Conservation (phyloP, 2,329 filamentous ascomycete species). For the Biscogniauxia mediterranea region DNA sequence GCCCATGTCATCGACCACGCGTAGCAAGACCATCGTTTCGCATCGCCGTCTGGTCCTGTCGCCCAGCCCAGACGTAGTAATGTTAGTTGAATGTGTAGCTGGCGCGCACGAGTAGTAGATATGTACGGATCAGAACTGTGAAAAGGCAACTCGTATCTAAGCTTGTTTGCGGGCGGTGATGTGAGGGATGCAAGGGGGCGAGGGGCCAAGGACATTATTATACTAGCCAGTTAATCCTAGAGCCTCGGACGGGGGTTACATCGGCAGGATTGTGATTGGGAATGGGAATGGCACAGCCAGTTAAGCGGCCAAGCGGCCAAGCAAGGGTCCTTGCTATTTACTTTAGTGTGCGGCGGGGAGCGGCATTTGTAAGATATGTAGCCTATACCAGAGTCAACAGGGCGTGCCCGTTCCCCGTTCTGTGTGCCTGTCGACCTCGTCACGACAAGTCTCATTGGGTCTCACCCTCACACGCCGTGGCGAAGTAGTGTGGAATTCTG, state of each 20-base stretch:
- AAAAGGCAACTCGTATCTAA: neutral
- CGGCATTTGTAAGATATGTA: neutral
- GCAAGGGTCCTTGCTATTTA: neutral
- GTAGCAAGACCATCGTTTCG: neutral
- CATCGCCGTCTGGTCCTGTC: neutral
- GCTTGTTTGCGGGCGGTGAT: neutral
- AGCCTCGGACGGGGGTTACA: neutral
- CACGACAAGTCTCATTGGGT: neutral
- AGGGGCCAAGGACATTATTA: neutral
- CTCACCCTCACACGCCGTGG: neutral
- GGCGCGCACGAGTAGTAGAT: too few relatives aligned
- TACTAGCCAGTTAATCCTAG: neutral
- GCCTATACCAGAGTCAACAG: neutral
- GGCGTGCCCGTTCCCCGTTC: too few relatives aligned
- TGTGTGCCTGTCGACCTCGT: neutral
- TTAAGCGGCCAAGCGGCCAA: neutral
- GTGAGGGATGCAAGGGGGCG: neutral
- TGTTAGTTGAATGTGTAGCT: neutral
- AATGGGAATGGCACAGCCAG: neutral
- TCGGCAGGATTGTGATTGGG: neutral
- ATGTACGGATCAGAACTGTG: too few relatives aligned
- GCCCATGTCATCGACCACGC: neutral
- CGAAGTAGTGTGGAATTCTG: neutral
- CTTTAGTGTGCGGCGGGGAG: neutral
- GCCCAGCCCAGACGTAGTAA: neutral